These are phyloP conservation scores for Camellia lanceoleosa DNA, from an alignment of 148 eudicot genomes.

Conservation along the genomic window DNA sequence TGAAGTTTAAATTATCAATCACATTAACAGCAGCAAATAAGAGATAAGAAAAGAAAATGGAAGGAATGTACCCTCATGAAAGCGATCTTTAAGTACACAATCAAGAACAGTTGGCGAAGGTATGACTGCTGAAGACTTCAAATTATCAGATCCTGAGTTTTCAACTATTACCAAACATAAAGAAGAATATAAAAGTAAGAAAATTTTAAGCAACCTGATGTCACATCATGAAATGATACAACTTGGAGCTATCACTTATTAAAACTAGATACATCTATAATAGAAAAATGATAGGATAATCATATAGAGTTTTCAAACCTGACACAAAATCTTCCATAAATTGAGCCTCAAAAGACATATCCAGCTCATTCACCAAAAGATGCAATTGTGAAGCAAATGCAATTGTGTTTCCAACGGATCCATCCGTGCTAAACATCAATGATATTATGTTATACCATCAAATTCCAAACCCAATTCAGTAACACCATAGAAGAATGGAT, in stretches of 20 bases:
- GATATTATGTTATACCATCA: slow-evolving; percentile 11
- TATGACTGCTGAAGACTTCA: slow-evolving; percentile 68
- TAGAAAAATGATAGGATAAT: slow-evolving; percentile 15
- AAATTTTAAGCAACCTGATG: slow-evolving; percentile 5
- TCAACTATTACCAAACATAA: slow-evolving; percentile 46
- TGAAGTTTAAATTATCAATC: neutral
- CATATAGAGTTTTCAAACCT: slow-evolving; percentile 46
- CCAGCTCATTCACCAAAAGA: slow-evolving; percentile 68
- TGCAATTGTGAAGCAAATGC: slow-evolving; percentile 90
- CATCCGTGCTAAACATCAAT: slow-evolving; percentile 37
- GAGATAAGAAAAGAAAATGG: neutral
- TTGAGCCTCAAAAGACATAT: slow-evolving; percentile 69
- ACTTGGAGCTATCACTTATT: slow-evolving; percentile 10
- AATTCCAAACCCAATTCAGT: slow-evolving; percentile 7
- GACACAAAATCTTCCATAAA: slow-evolving; percentile 94
- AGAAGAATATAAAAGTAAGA: neutral
- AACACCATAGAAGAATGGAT: neutral
- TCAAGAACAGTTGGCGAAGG: slow-evolving; percentile 98
- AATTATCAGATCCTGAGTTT: slow-evolving; percentile 57
- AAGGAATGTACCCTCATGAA: slow-evolving; percentile 62
- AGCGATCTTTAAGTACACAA: slow-evolving; percentile 86
- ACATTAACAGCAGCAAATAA: neutral
- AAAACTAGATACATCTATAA: slow-evolving; percentile 4
- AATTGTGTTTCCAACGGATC: slow-evolving; percentile 41
- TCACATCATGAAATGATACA: slow-evolving; percentile 10